Percentiles rank a stretch among this genome's conserved stretches.
Evolutionary conservation across 768 basidiomycete genomes (phyloP).

Genomic region (Podaxis sp.): DNA sequence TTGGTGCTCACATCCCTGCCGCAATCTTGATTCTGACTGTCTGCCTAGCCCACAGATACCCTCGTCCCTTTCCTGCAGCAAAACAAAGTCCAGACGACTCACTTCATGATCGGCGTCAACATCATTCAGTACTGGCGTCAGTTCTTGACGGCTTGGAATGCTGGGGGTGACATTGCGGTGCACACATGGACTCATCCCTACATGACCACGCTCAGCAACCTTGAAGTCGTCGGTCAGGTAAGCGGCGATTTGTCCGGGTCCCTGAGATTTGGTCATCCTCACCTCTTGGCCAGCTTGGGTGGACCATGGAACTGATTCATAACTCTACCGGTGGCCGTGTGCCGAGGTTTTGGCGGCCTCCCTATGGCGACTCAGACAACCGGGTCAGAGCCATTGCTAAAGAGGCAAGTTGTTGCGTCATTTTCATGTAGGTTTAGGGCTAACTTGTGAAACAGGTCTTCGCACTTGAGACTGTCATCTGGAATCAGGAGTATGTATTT

Average conservation of each 20-base stretch:
- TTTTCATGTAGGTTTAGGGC: not conserved
- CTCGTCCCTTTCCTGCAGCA: conserved; percentile 67
- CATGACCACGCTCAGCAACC: conserved; percentile 77
- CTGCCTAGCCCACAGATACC: conserved; percentile 33
- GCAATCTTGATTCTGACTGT: not conserved
- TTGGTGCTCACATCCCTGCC: conserved; percentile 21
- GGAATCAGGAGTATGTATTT: conserved; percentile 82
- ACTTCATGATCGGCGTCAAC: conserved; percentile 88
- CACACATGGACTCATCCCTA: conserved; percentile 77
- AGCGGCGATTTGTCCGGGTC: conserved; percentile 2
- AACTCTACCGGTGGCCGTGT: conserved; percentile 78
- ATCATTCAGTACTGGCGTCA: conserved; percentile 56
- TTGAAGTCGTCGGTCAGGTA: conserved; percentile 66
- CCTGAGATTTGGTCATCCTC: not conserved
- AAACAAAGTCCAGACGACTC: conserved; percentile 74
- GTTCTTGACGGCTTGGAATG: conserved; percentile 55
- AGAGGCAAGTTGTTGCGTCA: conserved; percentile 44
- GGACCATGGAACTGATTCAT: conserved; percentile 76
- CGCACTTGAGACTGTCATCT: conserved; percentile 79
- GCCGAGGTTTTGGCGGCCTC: conserved; percentile 81
- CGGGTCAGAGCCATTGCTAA: conserved; percentile 84
- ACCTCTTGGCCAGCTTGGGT: conserved; percentile 55
- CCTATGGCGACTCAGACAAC: conserved; percentile 82
- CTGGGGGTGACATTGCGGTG: conserved; percentile 46
- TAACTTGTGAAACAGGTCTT: conserved; percentile 45